These are phyloP conservation scores for Gloeopeniophorella convolvens DNA, from an alignment of 768 basidiomycete species.

Conservation along the genomic window DNA sequence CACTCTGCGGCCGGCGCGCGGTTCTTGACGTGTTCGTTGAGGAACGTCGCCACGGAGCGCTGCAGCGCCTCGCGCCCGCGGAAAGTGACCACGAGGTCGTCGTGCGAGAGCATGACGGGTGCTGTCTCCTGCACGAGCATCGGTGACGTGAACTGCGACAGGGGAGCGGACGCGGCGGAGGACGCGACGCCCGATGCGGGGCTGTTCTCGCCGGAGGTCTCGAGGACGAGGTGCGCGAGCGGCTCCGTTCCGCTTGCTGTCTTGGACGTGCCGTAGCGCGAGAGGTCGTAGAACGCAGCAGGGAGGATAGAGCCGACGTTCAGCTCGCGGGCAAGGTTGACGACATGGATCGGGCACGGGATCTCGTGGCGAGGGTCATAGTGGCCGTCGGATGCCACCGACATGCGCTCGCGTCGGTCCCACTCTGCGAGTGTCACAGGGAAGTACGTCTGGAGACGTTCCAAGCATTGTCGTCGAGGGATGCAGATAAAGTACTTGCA, in stretches of 20 bases:
- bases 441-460: constrained; percentile 57
- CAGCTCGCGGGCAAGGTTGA: constrained; percentile 64
- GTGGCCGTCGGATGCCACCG: constrained; percentile 42
- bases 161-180: constrained; percentile 10
- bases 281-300: constrained; percentile 67
- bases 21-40: constrained; percentile 46
- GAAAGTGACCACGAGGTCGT: constrained; percentile 38
- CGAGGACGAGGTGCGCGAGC: constrained; percentile 22
- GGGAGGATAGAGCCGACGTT: constrained; percentile 52
- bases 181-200: constrained; percentile 10
- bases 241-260: constrained; percentile 48
- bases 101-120: constrained; percentile 30
- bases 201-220: not conserved
- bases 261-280: constrained; percentile 65
- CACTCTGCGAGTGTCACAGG: constrained; percentile 59
- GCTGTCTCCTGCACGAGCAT: constrained; percentile 13
- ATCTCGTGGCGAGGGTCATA: constrained; percentile 55
- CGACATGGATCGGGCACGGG: constrained; percentile 63
- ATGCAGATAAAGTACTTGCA: constrained; percentile 71
- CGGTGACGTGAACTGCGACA: constrained; percentile 9
- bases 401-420: constrained; percentile 58
- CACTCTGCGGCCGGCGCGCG: constrained; percentile 46
- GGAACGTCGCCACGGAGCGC: constrained; percentile 53
- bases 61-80: constrained; percentile 62
- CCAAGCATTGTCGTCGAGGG: constrained; percentile 54